Conservation (phyloP, 176 grass and related monocot species). For the Avena insularis region DNA sequence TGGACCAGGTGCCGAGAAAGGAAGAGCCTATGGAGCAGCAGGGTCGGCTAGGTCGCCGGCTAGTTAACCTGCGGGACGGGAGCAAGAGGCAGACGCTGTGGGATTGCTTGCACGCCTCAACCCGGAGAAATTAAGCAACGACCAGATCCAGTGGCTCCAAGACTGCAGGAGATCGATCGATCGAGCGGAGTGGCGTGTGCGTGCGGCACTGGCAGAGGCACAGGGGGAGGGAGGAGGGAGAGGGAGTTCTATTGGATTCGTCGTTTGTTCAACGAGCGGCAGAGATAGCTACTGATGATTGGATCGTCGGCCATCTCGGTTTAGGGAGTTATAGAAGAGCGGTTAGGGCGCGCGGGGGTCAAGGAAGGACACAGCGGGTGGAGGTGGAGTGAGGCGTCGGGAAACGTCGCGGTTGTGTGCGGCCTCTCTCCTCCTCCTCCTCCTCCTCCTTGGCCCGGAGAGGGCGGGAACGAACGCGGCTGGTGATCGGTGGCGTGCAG, state of each 20-base stretch:
- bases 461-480: no score
- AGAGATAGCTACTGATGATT: not conserved
- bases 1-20: not conserved
- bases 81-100: not conserved
- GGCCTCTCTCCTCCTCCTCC: not conserved
- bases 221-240: no score
- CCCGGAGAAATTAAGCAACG: not conserved
- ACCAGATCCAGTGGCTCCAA: not conserved
- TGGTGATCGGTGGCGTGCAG: no score
- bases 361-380: not conserved
- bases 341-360: not conserved
- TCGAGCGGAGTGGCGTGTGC: not conserved
- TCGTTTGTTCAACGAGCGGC: not conserved
- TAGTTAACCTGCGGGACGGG: slow-evolving; percentile 22
- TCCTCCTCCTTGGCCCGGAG: no score
- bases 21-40: not conserved
- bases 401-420: slow-evolving; percentile 60
- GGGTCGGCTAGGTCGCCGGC: not conserved
- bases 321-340: slow-evolving; percentile 39
- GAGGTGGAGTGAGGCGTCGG: slow-evolving; percentile 43
- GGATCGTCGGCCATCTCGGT: slow-evolving; percentile 12
- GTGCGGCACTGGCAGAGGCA: not conserved
- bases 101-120: slow-evolving; percentile 46
- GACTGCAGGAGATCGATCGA: not conserved
- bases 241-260: not conserved